Evolutionary conservation across 176 grass and related monocot species (phyloP), one percentile per base, ranked within the genome.

Genomic region (Microstegium vimineum): DNA sequence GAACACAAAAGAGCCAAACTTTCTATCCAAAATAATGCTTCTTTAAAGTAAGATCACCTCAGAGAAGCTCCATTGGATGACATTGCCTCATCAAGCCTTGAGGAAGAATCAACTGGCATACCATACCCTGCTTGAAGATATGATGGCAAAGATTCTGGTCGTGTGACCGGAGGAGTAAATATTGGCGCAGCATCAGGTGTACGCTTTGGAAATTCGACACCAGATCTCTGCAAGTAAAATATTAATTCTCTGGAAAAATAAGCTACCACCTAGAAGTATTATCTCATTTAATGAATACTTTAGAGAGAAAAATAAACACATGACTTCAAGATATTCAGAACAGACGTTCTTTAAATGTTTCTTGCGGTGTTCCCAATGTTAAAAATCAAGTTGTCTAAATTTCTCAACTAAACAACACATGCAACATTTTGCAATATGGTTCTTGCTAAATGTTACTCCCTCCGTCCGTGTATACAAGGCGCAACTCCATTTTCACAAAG

Each of bases 31-130:
- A 78, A 40, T 22, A 60, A 16, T 32, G 37, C 11, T 34, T 31
- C 62, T 60, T 62, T 31, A 17, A 45, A 57, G 32, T 34, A 57
- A 76, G 22, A 11, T 36, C 36, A 97, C 94, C 91, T 91, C 40
- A 97, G 80, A 75, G 86, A 74, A 62, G 82, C 33, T 23, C 74
- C 85, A 10, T 63, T 90, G 18, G 94, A 97, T 82, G 91, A 78
- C 89, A 97, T 94, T 80, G 89, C 91, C 60, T 90, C 94, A 47
- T 97, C 91, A 83, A 93, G 82, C 72, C 84, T 91, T 27, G 76
- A 42, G 59, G 84, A 84, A 82, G 94, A 89, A 90, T 78, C 78
- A 35, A 77, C 82, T 60, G 89, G 78, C 79, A 88, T 86, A 72
- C 87, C 94, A 79, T 84, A 79, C 63, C 89, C 84, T 42, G 65